These are phyloP conservation scores for Hordeum pubiflorum DNA, from an alignment of 202 grass and related monocot species.

Conservation along the genomic window DNA sequence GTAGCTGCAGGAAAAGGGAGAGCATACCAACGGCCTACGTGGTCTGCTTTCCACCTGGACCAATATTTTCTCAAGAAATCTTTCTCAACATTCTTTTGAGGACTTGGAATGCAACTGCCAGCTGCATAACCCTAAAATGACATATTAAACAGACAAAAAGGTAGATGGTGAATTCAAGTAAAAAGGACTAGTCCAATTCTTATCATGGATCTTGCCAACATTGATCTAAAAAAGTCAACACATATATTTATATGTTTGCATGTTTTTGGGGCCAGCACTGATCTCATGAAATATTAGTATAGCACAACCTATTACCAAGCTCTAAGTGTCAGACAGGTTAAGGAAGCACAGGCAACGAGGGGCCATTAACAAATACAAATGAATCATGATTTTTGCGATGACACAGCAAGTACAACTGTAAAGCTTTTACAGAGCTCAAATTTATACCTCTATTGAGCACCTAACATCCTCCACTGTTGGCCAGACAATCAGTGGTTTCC, in stretches of 20 bases:
- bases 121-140: slow-evolving; percentile 78
- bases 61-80: slow-evolving; percentile 92
- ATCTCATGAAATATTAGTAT: neutral
- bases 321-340: neutral
- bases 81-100: slow-evolving; percentile 95
- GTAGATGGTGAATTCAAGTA: neutral
- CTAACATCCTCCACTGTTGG: slow-evolving; percentile 92
- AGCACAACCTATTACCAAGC: neutral
- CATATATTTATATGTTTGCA: neutral
- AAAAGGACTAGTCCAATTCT: neutral
- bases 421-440: slow-evolving; percentile 9
- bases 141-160: slow-evolving; percentile 8
- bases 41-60: slow-evolving; percentile 78
- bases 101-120: slow-evolving; percentile 90
- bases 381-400: neutral
- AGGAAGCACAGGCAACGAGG: neutral
- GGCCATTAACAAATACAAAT: neutral
- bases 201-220: neutral
- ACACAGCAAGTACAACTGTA: slow-evolving; percentile 5
- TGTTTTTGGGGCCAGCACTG: neutral
- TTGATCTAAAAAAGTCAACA: neutral
- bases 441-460: slow-evolving; percentile 84
- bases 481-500: slow-evolving; percentile 76
- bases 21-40: slow-evolving; percentile 77
- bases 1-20: slow-evolving; percentile 26